Evolutionary conservation across 495 filamentous ascomycete genomes (phyloP), one percentile per base, ranked within the genome.

Genomic region (Aspergillus panamensis): DNA sequence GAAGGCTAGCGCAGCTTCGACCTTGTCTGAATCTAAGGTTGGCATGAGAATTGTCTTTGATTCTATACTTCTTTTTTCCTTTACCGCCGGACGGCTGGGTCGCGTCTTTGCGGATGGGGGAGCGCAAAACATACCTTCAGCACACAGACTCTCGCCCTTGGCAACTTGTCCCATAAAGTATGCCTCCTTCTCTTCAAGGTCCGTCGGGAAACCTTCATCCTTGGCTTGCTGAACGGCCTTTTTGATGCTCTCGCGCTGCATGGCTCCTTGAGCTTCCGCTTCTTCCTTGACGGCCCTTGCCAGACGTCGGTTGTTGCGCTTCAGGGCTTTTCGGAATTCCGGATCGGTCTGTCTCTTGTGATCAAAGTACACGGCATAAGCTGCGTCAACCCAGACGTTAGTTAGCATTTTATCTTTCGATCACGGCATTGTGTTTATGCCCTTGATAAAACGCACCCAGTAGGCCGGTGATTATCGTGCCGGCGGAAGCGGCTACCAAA

Each of bases 121-220:
- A 25, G 29, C 37, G 21, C 9, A 12, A 50, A 55, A 69, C 75
- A 62, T 77, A 90, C 88, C 86, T 66, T 87, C 83, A 57, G 80
- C 78, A 67, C 85, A 87, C 40, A 96, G 77, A 12, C 76, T 67
- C 77, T 98, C 94, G 58, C 94, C 94, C 65, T 81, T 78, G 59
- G 90, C 89, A 49, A 98, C 91, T 73, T 96, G 89, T 67, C 86
- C 84, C 88, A 97, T 94, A 78, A 98, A 98, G 80, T 90, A 93
- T 44, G 81, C 77, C 77, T 93, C 89, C 77, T 90, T 92, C 76
- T 96, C 91, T 65, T 97, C 95, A 25, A 91, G 83, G 65, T 90
- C 89, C 32, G 82, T 83, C 16, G 95, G 95, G 82, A 94, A 96
- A 12, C 92, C 94, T 71, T 94, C 91, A 54, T 87, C 85, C 78